phyloP scores from a whole-genome alignment of 176 grass and related monocot species.

The Eleusine coracana region DNA sequence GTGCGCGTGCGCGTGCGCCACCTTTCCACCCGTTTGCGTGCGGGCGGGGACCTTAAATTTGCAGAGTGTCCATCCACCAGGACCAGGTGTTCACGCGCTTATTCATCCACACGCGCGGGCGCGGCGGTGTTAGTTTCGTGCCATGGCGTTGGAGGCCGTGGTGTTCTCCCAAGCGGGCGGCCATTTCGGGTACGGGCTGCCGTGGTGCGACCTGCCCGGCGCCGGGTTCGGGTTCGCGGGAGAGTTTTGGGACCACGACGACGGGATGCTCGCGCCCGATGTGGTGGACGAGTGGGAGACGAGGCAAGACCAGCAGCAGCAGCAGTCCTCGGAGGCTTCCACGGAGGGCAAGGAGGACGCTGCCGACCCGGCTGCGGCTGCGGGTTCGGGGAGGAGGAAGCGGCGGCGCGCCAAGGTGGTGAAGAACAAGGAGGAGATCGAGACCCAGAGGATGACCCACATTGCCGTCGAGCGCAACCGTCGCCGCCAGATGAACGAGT shows the following conservation, averaged over 20 bases:
- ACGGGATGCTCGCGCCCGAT: slow-evolving; percentile 4
- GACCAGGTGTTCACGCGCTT: not conserved
- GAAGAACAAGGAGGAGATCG: slow-evolving; percentile 98
- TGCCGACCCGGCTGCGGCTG: not conserved
- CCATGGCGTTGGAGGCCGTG: slow-evolving; percentile 89
- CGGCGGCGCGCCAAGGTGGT: slow-evolving; percentile 63
- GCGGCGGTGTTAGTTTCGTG: not conserved
- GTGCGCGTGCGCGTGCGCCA: not conserved
- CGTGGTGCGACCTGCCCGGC: slow-evolving; percentile 45
- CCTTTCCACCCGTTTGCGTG: not conserved
- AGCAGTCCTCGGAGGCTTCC: slow-evolving; percentile 44
- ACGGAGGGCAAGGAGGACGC: slow-evolving; percentile 4
- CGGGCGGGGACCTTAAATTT: not conserved
- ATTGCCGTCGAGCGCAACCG: slow-evolving; percentile 99
- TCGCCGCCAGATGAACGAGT: slow-evolving; percentile 95
- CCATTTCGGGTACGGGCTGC: slow-evolving; percentile 53
- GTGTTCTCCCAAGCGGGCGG: slow-evolving; percentile 58
- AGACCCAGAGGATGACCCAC: slow-evolving; percentile 96
- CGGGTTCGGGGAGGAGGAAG: slow-evolving; percentile 58
- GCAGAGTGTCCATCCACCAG: not conserved
- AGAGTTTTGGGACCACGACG: slow-evolving; percentile 34
- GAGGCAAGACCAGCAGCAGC: not conserved
- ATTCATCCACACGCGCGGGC: not conserved
- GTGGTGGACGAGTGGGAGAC: slow-evolving; percentile 63
- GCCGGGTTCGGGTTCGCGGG: slow-evolving; percentile 2